Conservation (phyloP, 2,329 filamentous ascomycete genomes). For the Diaporthe citriasiana region DNA sequence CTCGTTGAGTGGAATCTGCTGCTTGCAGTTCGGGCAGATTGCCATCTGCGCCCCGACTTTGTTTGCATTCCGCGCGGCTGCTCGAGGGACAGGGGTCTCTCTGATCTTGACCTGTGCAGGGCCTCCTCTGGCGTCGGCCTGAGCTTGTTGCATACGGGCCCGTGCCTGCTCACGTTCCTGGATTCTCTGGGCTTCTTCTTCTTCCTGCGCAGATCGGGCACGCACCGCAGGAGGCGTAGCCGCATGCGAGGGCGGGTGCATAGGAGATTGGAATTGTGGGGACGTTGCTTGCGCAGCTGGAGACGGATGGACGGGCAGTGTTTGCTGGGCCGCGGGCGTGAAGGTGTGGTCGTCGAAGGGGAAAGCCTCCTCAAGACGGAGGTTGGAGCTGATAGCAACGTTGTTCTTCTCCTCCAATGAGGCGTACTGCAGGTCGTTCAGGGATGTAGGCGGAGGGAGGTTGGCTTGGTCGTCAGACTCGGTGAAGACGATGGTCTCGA, state of each 20-base stretch:
- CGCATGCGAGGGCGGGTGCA: slow-evolving; percentile 47
- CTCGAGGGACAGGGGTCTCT: slow-evolving; percentile 91
- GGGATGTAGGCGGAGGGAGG: slow-evolving; percentile 88
- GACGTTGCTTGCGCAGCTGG: slow-evolving; percentile 54
- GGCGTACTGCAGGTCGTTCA: slow-evolving; percentile 92
- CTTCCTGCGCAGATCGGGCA: slow-evolving; percentile 62
- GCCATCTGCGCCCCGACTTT: slow-evolving; percentile 76
- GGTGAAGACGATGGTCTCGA: slow-evolving; percentile 93
- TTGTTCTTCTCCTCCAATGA: slow-evolving; percentile 96
- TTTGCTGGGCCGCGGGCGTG: slow-evolving; percentile 52
- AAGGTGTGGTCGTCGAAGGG: slow-evolving; percentile 79
- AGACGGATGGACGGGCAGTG: slow-evolving; percentile 61
- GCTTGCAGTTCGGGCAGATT: slow-evolving; percentile 92
- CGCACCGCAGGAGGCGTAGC: slow-evolving; percentile 56
- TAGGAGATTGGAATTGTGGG: slow-evolving; percentile 50
- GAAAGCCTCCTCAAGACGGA: slow-evolving; percentile 95
- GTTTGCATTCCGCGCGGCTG: slow-evolving; percentile 78
- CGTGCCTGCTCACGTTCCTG: slow-evolving; percentile 73
- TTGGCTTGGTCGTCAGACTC: slow-evolving; percentile 89
- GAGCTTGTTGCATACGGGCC: slow-evolving; percentile 79
- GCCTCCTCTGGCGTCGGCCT: slow-evolving; percentile 80
- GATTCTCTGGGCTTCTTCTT: slow-evolving; percentile 75
- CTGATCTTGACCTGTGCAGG: slow-evolving; percentile 87
- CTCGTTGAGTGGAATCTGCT: slow-evolving; percentile 88
- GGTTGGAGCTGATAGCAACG: slow-evolving; percentile 84